Percentiles rank a stretch among this genome's conserved stretches.
phyloP scores from a whole-genome alignment of 441 rosid genomes.

The Biscutella auriculata region DNA sequence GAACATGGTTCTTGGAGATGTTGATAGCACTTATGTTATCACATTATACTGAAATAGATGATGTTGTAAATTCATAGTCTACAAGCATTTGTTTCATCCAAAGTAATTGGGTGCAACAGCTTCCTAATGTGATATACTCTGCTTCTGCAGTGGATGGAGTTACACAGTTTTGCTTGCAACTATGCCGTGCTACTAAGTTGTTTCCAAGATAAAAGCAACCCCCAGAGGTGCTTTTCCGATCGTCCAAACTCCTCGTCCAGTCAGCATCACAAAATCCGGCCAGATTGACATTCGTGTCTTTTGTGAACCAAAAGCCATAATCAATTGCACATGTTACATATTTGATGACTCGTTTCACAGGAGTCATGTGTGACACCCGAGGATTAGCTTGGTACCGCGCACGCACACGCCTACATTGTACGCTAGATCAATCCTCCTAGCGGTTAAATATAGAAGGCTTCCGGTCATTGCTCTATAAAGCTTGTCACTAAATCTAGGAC shows the following conservation, averaged over 20 bases:
- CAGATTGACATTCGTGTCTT: neutral
- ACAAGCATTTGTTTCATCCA: neutral
- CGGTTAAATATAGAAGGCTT: too few species aligned
- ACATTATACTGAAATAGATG: too few species aligned
- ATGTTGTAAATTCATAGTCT: too few species aligned
- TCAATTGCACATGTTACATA: neutral
- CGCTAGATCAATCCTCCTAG: too few species aligned
- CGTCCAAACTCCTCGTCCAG: neutral
- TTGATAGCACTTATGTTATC: too few species aligned
- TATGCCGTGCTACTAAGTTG: neutral
- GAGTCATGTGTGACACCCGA: rapidly evolving
- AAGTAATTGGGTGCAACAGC: neutral
- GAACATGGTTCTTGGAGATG: too few species aligned
- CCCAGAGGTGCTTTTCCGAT: neutral
- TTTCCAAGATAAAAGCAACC: neutral
- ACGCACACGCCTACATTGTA: neutral
- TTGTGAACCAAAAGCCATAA: rapidly evolving
- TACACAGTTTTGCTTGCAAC: neutral
- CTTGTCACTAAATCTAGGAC: too few species aligned
- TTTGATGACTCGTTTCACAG: neutral
- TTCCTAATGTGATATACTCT: neutral
- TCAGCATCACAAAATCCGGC: neutral
- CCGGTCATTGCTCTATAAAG: too few species aligned
- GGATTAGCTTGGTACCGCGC: rapidly evolving
- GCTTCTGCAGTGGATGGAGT: neutral